phyloP scores from a whole-genome alignment of 2,329 filamentous ascomycete genomes.

The Penicillium paneum region DNA sequence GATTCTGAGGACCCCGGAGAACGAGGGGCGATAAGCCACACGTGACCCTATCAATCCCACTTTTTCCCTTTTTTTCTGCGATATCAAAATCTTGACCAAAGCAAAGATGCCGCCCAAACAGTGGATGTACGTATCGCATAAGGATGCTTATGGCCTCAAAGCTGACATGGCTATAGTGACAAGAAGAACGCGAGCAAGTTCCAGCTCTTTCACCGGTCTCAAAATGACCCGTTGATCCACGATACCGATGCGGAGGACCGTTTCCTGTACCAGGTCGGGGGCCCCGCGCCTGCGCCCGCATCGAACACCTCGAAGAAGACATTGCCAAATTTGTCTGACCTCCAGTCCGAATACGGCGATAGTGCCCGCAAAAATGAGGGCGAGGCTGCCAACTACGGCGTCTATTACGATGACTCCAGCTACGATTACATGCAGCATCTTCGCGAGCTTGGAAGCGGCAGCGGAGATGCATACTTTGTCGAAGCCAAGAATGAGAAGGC shows the following conservation, averaged over 20 bases:
- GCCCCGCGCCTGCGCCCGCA: slow-evolving; percentile 33
- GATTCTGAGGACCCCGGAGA: slow-evolving; percentile 22
- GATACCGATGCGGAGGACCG: slow-evolving; percentile 84
- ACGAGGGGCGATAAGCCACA: slow-evolving; percentile 30
- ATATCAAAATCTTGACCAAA: slow-evolving; percentile 8
- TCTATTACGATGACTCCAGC: slow-evolving; percentile 90
- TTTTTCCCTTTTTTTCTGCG: slow-evolving; percentile 26
- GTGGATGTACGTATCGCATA: slow-evolving; percentile 61
- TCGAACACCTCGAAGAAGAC: slow-evolving; percentile 44
- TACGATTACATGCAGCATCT: slow-evolving; percentile 99
- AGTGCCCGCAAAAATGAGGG: slow-evolving; percentile 79
- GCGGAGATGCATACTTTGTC: slow-evolving; percentile 75
- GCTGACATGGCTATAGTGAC: slow-evolving; percentile 54
- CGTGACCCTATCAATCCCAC: slow-evolving; percentile 31
- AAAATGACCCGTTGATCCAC: slow-evolving; percentile 96
- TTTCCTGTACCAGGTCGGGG: slow-evolving; percentile 71
- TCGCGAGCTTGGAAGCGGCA: slow-evolving; percentile 72
- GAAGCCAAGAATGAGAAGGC: slow-evolving; percentile 62
- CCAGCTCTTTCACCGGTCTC: slow-evolving; percentile 88
- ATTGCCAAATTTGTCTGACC: slow-evolving; percentile 64
- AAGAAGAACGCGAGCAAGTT: slow-evolving; percentile 94
- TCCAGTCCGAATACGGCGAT: slow-evolving; percentile 70
- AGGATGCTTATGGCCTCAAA: not conserved
- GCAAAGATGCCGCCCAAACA: slow-evolving; percentile 68
- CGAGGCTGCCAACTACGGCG: slow-evolving; percentile 87